These are phyloP conservation scores for Canariomyces notabilis DNA, from an alignment of 2,329 filamentous ascomycete species.

Conservation along the genomic window DNA sequence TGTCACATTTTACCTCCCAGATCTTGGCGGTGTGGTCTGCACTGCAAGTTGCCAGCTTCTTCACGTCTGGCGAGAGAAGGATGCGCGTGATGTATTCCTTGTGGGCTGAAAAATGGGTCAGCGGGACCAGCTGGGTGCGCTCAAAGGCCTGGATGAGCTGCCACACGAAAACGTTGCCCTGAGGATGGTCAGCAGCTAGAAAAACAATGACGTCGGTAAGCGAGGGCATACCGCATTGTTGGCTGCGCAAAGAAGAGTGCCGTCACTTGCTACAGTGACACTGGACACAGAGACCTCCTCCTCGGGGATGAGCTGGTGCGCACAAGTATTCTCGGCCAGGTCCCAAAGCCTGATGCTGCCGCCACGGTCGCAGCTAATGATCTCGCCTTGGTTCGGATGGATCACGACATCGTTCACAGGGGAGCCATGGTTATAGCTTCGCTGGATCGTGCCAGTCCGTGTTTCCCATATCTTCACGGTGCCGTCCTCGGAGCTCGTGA, in stretches of 20 bases:
- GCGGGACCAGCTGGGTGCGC: constrained; percentile 75
- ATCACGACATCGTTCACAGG: constrained; percentile 99
- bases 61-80: constrained; percentile 86
- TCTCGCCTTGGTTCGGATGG: constrained; percentile 95
- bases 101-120: constrained; percentile 86
- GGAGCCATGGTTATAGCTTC: constrained; percentile 85
- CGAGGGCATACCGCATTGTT: constrained; percentile 68
- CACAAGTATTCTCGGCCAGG: constrained; percentile 92
- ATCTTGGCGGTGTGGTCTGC: constrained; percentile 94
- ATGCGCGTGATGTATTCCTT: constrained; percentile 90
- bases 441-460: constrained; percentile 75
- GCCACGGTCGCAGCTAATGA: constrained; percentile 90
- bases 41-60: constrained; percentile 88
- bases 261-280: constrained; percentile 93
- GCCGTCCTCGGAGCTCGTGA: constrained; percentile 93
- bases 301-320: constrained; percentile 91
- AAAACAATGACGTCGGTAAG: too few species aligned
- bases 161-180: constrained; percentile 98
- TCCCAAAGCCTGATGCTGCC: constrained; percentile 97
- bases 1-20: constrained; percentile 81
- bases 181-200: constrained; percentile 17
- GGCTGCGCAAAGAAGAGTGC: constrained; percentile 84
- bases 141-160: constrained; percentile 80
- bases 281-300: constrained; percentile 91
- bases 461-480: constrained; percentile 98